Conservation (phyloP, 2,329 filamentous ascomycete genomes). For the Apiospora hydei region DNA sequence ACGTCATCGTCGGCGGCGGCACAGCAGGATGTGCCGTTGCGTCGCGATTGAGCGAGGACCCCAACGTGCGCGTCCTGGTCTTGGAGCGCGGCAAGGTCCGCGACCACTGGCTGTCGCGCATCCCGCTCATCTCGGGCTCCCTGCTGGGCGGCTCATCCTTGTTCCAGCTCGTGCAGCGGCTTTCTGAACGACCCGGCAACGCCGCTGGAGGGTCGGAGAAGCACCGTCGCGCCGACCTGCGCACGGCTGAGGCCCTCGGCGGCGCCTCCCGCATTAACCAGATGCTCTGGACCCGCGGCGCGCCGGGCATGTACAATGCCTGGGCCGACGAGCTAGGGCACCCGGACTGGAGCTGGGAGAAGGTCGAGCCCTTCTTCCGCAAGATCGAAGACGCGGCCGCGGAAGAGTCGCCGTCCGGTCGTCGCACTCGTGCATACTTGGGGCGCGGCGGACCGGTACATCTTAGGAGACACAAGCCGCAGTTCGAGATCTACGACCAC, state of each 20-base stretch:
- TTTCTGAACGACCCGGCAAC: constrained; percentile 20
- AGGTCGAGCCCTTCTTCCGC: constrained; percentile 29
- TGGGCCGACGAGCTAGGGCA: constrained; percentile 34
- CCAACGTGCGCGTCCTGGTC: constrained; percentile 25
- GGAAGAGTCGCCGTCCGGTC: not conserved
- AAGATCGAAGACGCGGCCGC: constrained; percentile 26
- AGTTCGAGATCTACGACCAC: constrained; percentile 27
- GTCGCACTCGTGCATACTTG: constrained; percentile 1
- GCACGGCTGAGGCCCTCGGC: constrained; percentile 35
- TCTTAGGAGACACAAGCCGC: constrained; percentile 24
- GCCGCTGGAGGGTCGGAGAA: no score
- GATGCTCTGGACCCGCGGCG: constrained; percentile 39
- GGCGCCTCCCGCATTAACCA: constrained; percentile 39
- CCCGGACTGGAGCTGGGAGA: constrained; percentile 29
- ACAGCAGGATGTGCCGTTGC: constrained; percentile 28
- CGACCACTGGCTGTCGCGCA: constrained; percentile 28
- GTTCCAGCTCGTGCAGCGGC: constrained; percentile 21
- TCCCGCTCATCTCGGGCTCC: constrained; percentile 27
- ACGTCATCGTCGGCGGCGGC: constrained; percentile 30
- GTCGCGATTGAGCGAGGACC: constrained; percentile 28
- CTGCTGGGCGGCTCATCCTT: constrained; percentile 23
- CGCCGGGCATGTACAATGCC: constrained; percentile 37
- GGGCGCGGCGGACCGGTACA: constrained; percentile 27
- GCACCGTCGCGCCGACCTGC: constrained; percentile 24
- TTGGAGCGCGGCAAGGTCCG: constrained; percentile 26